Evolutionary conservation across 2,329 filamentous ascomycete genomes (phyloP).

Genomic region (Fusarium brachygibbosum): DNA sequence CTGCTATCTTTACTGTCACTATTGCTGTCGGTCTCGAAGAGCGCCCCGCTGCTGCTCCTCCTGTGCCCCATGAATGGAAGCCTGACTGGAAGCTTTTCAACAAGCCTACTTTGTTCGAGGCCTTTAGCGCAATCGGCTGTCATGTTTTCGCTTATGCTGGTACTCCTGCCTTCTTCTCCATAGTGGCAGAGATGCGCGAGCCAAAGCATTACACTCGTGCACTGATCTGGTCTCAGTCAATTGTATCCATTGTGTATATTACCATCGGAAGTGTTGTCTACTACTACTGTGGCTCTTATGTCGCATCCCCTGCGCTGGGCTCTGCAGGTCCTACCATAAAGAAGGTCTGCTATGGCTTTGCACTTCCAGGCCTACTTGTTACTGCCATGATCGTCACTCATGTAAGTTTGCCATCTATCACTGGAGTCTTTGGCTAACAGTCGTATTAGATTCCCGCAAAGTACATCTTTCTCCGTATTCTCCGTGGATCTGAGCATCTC

Average conservation of each 20-base stretch:
- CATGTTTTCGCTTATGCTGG: slow-evolving; percentile 57
- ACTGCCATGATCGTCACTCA: slow-evolving; percentile 49
- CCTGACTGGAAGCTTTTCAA: slow-evolving; percentile 51
- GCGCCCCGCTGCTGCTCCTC: slow-evolving; percentile 46
- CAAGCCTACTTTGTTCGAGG: slow-evolving; percentile 50
- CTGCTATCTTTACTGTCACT: slow-evolving; percentile 48
- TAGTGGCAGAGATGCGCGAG: slow-evolving; percentile 54
- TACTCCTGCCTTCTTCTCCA: slow-evolving; percentile 53
- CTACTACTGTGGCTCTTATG: slow-evolving; percentile 60
- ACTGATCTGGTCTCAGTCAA: slow-evolving; percentile 46
- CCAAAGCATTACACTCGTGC: slow-evolving; percentile 49
- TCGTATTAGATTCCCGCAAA: slow-evolving; percentile 41
- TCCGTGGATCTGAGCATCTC: slow-evolving; percentile 51
- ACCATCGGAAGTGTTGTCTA: slow-evolving; percentile 58
- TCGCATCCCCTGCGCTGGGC: slow-evolving; percentile 62
- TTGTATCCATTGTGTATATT: slow-evolving; percentile 52
- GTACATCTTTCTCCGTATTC: slow-evolving; percentile 50
- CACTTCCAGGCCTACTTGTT: slow-evolving; percentile 51
- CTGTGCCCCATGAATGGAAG: slow-evolving; percentile 33
- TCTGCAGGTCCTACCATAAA: slow-evolving; percentile 59
- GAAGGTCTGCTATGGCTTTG: slow-evolving; percentile 60
- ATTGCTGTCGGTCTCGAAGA: slow-evolving; percentile 52
- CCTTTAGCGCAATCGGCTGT: slow-evolving; percentile 50
- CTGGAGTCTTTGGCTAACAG: not conserved
- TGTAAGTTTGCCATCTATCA: slow-evolving; percentile 32